Base-by-base conservation (phyloP, 768 basidiomycete genomes). In the Pholiota molesta region DNA sequence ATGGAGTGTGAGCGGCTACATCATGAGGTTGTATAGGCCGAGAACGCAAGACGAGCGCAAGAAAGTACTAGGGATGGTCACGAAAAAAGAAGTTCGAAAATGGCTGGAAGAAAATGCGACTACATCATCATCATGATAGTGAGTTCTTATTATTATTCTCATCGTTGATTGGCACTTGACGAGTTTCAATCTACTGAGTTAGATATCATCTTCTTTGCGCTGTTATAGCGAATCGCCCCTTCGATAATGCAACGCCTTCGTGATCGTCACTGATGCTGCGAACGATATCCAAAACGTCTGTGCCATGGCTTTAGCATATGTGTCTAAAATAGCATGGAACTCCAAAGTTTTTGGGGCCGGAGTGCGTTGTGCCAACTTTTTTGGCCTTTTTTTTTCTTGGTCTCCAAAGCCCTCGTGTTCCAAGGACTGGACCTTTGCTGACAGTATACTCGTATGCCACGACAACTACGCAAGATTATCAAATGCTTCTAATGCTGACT, bases 1-100 rank as follows among this genome's bases (percentile, higher is more conserved):
- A 28, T 91, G 90, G 88, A 86, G 81, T 66, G 87, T 95, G 8
- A 89, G 89, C 62, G 94, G 93, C n/a, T 82, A 84, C 67, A 83
- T 97, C 55, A 91, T 93, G 90, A 81, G 89, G 42, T 76, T 98
- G 3, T 98, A 92, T 72, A 81, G 87, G 4, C 71, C 79, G 52
- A 80, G 88, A 55, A 78, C 74, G 10, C 79, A 81, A 26, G 83
- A 80, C 59, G 80, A 83, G 35, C 70, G 55, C 52, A 70, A 62
- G 59, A 75, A 80, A 58, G 79, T 85, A 31, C 73, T 87, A 52
- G 79, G 86, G 57, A 78, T 93, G 79, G 77, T 93, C 42, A 82
- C 81, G 40, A 94, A 95, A 75, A 89, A 88, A 72, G 92, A 88
- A 37, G 87, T 96, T 17, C 82, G 94, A 61, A 82, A 80, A 67